phyloP scores from a whole-genome alignment of 805 yeast genomes.

The Martiniozyma abietophila region DNA sequence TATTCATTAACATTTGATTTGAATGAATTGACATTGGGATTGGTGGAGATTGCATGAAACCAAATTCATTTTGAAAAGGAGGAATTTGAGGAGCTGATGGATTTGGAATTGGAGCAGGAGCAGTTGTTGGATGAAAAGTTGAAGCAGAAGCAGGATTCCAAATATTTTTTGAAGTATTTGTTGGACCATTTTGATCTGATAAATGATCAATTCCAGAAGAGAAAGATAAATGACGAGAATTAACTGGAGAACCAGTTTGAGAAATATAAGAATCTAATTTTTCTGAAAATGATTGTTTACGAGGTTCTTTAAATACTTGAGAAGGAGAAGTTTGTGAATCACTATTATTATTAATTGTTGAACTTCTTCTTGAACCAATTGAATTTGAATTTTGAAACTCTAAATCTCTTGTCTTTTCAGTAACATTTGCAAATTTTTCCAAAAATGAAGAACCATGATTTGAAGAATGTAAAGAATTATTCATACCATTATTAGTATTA shows the following conservation, averaged over 20 bases:
- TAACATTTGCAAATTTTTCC: conserved; percentile 54
- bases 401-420: conserved; percentile 61
- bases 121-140: conserved; percentile 40
- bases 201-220: conserved; percentile 20
- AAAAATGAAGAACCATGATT: conserved; percentile 34
- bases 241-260: conserved; percentile 21
- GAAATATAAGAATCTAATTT: conserved; percentile 48
- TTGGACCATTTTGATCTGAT: conserved; percentile 29
- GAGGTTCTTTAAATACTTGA: conserved; percentile 24
- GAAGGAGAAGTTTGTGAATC: conserved; percentile 19
- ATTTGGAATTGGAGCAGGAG: conserved; percentile 7
- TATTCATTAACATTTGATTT: conserved; percentile 23
- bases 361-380: conserved; percentile 42
- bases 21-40: no score
- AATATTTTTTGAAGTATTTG: conserved; percentile 30
- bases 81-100: conserved; percentile 3
- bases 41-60: conserved; percentile 11
- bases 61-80: conserved; percentile 8
- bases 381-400: conserved; percentile 29
- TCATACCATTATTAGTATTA: conserved; percentile 33
- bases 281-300: conserved; percentile 46
- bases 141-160: conserved; percentile 65
- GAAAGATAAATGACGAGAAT: conserved; percentile 23
- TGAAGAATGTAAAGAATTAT: conserved; percentile 14
- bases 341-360: conserved; percentile 32